Evolutionary conservation across 108 stramenopile genomes (phyloP), one percentile per base, ranked within the genome.

Genomic region (Cafeteria roenbergensis): DNA sequence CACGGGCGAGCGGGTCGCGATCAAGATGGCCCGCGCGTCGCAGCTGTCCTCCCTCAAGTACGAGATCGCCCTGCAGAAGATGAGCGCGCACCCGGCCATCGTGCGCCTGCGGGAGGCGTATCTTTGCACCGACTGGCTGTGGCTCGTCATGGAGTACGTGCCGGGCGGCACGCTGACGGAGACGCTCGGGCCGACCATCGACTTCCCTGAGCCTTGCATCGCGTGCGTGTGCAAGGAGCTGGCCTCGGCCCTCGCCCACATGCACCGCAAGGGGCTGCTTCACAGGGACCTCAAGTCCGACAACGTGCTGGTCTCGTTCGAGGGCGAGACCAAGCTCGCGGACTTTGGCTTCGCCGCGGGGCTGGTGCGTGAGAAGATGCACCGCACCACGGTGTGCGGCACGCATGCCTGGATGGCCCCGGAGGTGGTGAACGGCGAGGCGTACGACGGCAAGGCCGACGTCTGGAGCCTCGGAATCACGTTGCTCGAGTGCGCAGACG

Each of bases 361-460:
- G 21, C 64, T 84, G 48, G 83, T 82, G 8, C 34, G 50, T 63
- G 82, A 83, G 55, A 55, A 76, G 55, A 62, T 48, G 34, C 81
- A 80, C 51, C 73, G 82, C 33, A 78, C 53, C 0, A 74, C 75
- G n/a, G 82, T 82, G 3, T 82, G 82, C 38, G 84, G 84, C 22
- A 84, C 84, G 63, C 82, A 80, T 24, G 81, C 79, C 36, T 84
- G 84, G 84, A 84, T 84, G 84, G 82, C 82, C 0, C 84, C 84
- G 17, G 84, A 84, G 59, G 68, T 84, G 27, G 81, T 84, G 32
- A 73, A 71, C 62, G 80, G 80, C 21, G 59, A 70, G 21, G 73
- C 77, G 52, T 83, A 82, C 77, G 82, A 80, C 55, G 71, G 50
- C 29, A 79, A 81, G 80, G 8, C 25, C 51, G 84, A 85, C 60